Conservation (phyloP, 1,139 yeast species). For the Yamadazyma membranifaciens region DNA sequence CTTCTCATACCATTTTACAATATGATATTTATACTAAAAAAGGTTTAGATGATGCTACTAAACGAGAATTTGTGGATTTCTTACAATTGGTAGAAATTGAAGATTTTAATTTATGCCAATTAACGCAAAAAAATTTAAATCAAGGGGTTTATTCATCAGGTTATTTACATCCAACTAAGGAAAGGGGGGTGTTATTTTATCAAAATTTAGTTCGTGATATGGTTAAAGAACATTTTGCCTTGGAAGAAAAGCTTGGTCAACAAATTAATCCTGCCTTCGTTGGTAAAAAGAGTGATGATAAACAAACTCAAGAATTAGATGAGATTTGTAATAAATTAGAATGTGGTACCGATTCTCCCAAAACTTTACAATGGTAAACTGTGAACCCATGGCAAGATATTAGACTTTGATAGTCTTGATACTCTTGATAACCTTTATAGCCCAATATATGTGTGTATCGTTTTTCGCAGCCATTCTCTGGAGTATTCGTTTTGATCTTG, state of each 20-base stretch:
- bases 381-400: not conserved
- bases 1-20: constrained; percentile 54
- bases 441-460: not conserved
- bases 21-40: constrained; percentile 62
- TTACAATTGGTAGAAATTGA: constrained; percentile 60
- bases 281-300: constrained; percentile 33
- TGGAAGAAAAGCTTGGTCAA: constrained; percentile 44
- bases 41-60: constrained; percentile 49
- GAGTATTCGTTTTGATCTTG: no score
- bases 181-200: constrained; percentile 56
- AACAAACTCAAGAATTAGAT: constrained; percentile 49
- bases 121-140: constrained; percentile 58
- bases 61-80: constrained; percentile 62
- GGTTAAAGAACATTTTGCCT: constrained; percentile 52
- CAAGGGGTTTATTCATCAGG: constrained; percentile 60
- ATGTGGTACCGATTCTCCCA: constrained; percentile 22
- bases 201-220: constrained; percentile 56
- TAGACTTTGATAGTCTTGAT: not conserved
- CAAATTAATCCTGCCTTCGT: constrained; percentile 53
- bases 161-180: constrained; percentile 57
- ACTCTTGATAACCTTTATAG: not conserved
- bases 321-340: constrained; percentile 48
- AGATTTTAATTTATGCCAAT: constrained; percentile 57
- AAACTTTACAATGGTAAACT: constrained; percentile 8
- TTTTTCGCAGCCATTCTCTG: not conserved